Evolutionary conservation across 116 monocot genomes (phyloP).

Genomic region (Iris pallida): DNA sequence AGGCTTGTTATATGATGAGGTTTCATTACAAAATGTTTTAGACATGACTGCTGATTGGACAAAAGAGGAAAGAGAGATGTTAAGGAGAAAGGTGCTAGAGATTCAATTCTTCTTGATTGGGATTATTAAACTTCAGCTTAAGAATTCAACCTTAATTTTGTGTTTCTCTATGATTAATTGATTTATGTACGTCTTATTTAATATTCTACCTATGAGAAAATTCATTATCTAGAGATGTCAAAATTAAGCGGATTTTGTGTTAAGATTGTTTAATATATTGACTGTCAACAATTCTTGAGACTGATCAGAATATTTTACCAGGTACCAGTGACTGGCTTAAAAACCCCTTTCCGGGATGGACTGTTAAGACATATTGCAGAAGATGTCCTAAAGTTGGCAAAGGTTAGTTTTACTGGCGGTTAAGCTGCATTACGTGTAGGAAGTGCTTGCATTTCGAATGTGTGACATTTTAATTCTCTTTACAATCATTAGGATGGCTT

Average conservation of each 20-base stretch:
- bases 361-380: constrained; percentile 79
- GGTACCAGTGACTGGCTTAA: constrained; percentile 91
- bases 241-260: background rate
- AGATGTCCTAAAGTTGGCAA: constrained; percentile 70
- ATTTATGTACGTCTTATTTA: background rate
- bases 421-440: background rate
- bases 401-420: constrained; percentile 34
- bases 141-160: background rate
- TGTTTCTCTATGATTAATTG: background rate
- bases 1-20: constrained; percentile 91
- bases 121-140: background rate
- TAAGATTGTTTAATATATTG: background rate
- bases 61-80: constrained; percentile 77
- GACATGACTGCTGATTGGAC: constrained; percentile 97
- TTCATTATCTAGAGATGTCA: background rate
- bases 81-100: constrained; percentile 73
- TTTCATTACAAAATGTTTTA: constrained; percentile 68
- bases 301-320: constrained; percentile 20
- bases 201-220: background rate
- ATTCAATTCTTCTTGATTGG: background rate
- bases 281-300: background rate
- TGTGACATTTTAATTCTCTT: background rate
- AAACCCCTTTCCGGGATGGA: constrained; percentile 88
- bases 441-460: constrained; percentile 1
- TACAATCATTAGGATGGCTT: constrained; percentile 52